phyloP scores from a whole-genome alignment of 2,329 filamentous ascomycete genomes.

The Aulographum hederae region DNA sequence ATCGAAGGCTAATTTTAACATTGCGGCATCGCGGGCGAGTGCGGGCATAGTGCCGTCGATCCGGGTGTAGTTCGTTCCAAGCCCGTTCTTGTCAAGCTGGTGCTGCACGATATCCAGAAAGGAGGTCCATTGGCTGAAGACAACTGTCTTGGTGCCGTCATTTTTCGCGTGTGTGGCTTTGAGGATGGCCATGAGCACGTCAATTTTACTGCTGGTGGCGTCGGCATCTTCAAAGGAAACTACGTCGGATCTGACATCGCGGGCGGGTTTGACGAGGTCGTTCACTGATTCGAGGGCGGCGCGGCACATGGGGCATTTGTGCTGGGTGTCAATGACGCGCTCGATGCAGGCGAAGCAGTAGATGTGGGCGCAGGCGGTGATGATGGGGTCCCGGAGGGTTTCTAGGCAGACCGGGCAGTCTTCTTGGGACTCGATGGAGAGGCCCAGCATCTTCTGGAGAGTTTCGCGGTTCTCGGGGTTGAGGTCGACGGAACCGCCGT shows the following conservation, averaged over 20 bases:
- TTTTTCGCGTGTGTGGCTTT: slow-evolving; percentile 45
- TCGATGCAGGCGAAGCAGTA: slow-evolving; percentile 62
- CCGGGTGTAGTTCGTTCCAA: slow-evolving; percentile 47
- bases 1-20: slow-evolving; percentile 48
- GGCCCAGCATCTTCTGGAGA: slow-evolving; percentile 55
- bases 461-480: slow-evolving; percentile 54
- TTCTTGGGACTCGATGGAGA: slow-evolving; percentile 65
- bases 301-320: slow-evolving; percentile 55
- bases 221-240: slow-evolving; percentile 34
- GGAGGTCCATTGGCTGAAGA: slow-evolving; percentile 64
- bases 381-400: slow-evolving; percentile 50
- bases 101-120: slow-evolving; percentile 53
- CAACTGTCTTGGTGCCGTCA: slow-evolving; percentile 45
- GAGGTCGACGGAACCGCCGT: slow-evolving; percentile 47
- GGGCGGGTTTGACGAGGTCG: slow-evolving; percentile 47
- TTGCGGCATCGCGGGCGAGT: slow-evolving; percentile 49
- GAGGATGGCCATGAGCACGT: slow-evolving; percentile 59
- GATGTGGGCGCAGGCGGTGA: slow-evolving; percentile 68
- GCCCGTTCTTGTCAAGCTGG: slow-evolving; percentile 6
- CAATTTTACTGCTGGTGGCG: slow-evolving; percentile 63
- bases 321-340: slow-evolving; percentile 53
- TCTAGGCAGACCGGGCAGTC: slow-evolving; percentile 74
- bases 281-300: slow-evolving; percentile 22
- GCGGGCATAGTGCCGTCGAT: slow-evolving; percentile 70
- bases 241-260: slow-evolving; percentile 23